Evolutionary conservation across 2,329 filamentous ascomycete genomes (phyloP).

Genomic region (Ophiostoma quercus): DNA sequence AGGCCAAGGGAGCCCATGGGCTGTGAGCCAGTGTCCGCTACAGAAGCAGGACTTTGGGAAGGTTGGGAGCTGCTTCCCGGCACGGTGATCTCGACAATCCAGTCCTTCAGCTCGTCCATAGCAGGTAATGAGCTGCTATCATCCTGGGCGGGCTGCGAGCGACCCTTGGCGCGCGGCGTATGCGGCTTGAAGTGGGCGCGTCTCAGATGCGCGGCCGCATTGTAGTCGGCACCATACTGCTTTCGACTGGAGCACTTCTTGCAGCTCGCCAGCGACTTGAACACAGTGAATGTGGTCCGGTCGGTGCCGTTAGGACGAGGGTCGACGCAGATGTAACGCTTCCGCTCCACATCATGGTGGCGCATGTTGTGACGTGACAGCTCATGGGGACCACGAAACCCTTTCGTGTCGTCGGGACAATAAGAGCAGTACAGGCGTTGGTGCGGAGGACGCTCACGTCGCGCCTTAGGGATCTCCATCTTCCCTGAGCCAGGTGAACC

Average conservation of each 20-base stretch:
- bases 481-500: conserved; percentile 34
- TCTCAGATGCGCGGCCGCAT: conserved; percentile 83
- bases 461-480: conserved; percentile 39
- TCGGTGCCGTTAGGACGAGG: conserved; percentile 40
- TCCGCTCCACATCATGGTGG: conserved; percentile 56
- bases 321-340: conserved; percentile 56
- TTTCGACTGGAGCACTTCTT: conserved; percentile 75
- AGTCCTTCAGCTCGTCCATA: not conserved
- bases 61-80: not conserved
- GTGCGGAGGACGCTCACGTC: conserved; percentile 59
- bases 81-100: not conserved
- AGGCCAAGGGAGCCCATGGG: not conserved
- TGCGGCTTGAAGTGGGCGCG: conserved; percentile 72
- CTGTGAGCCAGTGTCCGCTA: not conserved
- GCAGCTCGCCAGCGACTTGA: conserved; percentile 68
- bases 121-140: not conserved
- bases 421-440: conserved; percentile 64
- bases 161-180: not conserved
- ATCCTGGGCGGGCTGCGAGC: not conserved
- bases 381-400: conserved; percentile 84
- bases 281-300: conserved; percentile 44
- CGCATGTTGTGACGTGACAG: conserved; percentile 60
- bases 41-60: not conserved
- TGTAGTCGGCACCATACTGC: conserved; percentile 87
- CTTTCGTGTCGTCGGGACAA: conserved; percentile 68